Evolutionary conservation across 192 early-diverging fungal species (phyloP), one percentile per base, ranked within the genome.

Genomic region (Spizellomyces punctatus): DNA sequence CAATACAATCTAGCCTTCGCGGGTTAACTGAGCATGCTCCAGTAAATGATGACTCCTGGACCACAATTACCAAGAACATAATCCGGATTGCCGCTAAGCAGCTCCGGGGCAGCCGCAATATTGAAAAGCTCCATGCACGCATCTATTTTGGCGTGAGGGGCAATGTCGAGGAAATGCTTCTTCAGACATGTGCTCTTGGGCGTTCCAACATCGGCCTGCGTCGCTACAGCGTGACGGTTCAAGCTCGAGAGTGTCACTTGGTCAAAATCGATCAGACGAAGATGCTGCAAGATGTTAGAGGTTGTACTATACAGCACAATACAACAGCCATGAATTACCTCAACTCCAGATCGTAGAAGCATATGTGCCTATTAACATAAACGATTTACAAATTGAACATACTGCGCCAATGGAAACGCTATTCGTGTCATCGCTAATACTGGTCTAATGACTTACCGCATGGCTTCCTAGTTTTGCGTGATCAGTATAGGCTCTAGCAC

Each of bases 181-280:
- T 84, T 77, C 64, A 99, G 86, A 14, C 90, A 86, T 1, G 76
- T 72, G 0, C 92, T 92, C 80, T 99, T 98, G 55, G 95, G 88
- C 3, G 86, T 94, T 5, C 95, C 95, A 7, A 97, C 94, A 72
- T 94, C 94, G 2, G 86, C 88, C n/a, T 91, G 88, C 0, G 90
- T 92, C 7, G 95, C 95, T 4, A 96, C 93, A 0, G 95, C 94
- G 63, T 98, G 96, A 49, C 96, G 84, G 78, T 99, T 99, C 67
- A 99, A 82, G n/a, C 86, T 89, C 48, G 93, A 94, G 21, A 98
- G 79, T 2, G 95, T 93, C 14, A 99, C 96, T 79, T 98, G 95
- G 80, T 99, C 97, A 81, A 99, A 99, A 66, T 99, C 97, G 61
- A 99, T 95, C 44, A 99, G 76, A 17, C 96, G 87, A 46, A 99